These are phyloP conservation scores for Saposhnikovia divaricata DNA, from an alignment of 129 eudicot genomes.

Conservation along the genomic window DNA sequence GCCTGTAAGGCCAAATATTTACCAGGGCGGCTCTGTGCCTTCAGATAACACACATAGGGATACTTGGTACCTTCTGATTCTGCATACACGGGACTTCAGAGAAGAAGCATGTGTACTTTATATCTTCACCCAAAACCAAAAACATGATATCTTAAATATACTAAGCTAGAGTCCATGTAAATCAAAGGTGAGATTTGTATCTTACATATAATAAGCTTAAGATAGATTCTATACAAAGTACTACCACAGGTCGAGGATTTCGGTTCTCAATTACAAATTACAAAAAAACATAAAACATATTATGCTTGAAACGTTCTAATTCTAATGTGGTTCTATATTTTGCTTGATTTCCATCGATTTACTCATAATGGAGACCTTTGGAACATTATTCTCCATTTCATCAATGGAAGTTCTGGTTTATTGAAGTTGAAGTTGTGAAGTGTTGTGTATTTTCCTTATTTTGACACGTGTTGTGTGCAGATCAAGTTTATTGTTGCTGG, in stretches of 20 bases:
- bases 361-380: neutral
- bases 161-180: neutral
- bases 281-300: too few relatives aligned
- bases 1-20: neutral
- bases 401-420: neutral
- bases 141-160: neutral
- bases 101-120: neutral
- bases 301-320: too few relatives aligned
- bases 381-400: neutral
- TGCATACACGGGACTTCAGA: neutral
- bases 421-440: neutral
- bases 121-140: neutral
- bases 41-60: neutral
- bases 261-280: too few relatives aligned
- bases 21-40: neutral
- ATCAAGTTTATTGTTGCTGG: constrained; percentile 84
- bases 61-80: neutral
- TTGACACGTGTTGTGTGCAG: constrained; percentile 33
- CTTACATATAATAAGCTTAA: neutral
- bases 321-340: too few relatives aligned
- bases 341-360: neutral
- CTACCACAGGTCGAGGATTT: too few relatives aligned
- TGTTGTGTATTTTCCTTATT: neutral
- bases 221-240: neutral
- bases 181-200: neutral